phyloP scores from a whole-genome alignment of 164 flowering plant species.

The Berberis vulgaris region DNA sequence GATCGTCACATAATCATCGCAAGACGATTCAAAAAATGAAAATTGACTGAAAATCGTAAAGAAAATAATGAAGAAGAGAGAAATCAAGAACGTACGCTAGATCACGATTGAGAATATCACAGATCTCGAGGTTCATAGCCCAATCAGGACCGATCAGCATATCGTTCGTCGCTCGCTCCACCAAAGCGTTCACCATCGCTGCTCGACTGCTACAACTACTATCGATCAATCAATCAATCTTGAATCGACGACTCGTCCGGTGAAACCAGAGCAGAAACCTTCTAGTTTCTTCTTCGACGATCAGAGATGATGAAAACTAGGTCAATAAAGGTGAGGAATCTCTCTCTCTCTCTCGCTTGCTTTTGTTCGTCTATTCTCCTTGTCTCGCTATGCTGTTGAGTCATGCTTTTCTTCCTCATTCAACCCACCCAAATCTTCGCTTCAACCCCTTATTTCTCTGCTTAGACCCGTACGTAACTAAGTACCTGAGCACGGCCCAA shows the following conservation, averaged over 20 bases:
- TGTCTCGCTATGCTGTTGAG: too few species aligned
- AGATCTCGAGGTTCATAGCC: conserved; percentile 98
- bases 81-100: conserved; percentile 47
- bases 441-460: neutral
- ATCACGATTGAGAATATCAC: conserved; percentile 84
- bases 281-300: conserved; percentile 3
- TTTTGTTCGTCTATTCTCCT: too few species aligned
- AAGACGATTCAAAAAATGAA: too few species aligned
- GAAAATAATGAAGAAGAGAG: neutral
- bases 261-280: neutral
- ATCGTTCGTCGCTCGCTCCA: conserved; percentile 88
- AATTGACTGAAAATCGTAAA: too few species aligned
- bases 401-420: neutral
- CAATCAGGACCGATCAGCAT: conserved; percentile 98
- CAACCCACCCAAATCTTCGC: neutral
- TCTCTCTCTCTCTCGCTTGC: conserved; percentile 8
- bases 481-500: neutral
- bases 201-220: neutral
- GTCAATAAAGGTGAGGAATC: neutral
- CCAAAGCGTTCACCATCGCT: conserved; percentile 78
- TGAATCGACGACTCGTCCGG: neutral
- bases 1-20: neutral
- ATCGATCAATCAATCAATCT: conserved; percentile 6
- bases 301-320: conserved; percentile 6
- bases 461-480: conserved; percentile 5